phyloP scores from a whole-genome alignment of 2,329 filamentous ascomycete genomes.

The Cordyceps pruinosa region DNA sequence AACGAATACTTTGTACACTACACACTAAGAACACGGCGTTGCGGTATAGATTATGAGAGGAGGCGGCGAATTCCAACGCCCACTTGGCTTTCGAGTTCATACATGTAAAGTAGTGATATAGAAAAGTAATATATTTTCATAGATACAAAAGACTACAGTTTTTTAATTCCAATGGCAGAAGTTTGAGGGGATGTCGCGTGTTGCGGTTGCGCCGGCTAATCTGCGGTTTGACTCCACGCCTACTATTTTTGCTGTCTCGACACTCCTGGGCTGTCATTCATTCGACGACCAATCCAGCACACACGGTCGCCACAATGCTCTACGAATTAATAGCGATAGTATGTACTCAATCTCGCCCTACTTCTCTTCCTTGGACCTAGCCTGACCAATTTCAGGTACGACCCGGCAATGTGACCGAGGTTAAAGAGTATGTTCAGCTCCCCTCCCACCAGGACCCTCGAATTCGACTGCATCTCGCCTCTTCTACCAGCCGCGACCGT shows the following conservation, averaged over 20 bases:
- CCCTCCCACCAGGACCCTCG: neutral
- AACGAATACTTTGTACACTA: neutral
- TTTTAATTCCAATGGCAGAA: neutral
- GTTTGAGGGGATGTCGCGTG: neutral
- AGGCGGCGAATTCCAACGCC: neutral
- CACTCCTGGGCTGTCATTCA: neutral
- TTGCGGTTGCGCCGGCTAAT: conserved; percentile 22
- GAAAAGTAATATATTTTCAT: neutral
- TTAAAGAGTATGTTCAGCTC: conserved; percentile 71
- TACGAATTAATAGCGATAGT: conserved; percentile 98
- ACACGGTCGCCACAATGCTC: conserved; percentile 60
- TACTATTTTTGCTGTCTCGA: conserved; percentile 12
- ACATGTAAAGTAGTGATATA: neutral
- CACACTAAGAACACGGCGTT: conserved; percentile 32
- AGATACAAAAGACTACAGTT: neutral
- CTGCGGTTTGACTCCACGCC: conserved; percentile 18
- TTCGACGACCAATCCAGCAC: conserved; percentile 12
- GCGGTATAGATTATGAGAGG: conserved; percentile 3
- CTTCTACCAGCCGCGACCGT: neutral
- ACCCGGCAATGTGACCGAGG: conserved; percentile 80
- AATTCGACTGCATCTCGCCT: neutral
- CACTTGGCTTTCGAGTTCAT: neutral
- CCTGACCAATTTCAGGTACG: conserved; percentile 59
- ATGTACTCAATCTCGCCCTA: conserved; percentile 31
- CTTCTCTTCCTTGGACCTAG: neutral